Evolutionary conservation across 2,329 filamentous ascomycete species (phyloP), one percentile per base, ranked within the genome.

Genomic region (Aspergillus awamori): DNA sequence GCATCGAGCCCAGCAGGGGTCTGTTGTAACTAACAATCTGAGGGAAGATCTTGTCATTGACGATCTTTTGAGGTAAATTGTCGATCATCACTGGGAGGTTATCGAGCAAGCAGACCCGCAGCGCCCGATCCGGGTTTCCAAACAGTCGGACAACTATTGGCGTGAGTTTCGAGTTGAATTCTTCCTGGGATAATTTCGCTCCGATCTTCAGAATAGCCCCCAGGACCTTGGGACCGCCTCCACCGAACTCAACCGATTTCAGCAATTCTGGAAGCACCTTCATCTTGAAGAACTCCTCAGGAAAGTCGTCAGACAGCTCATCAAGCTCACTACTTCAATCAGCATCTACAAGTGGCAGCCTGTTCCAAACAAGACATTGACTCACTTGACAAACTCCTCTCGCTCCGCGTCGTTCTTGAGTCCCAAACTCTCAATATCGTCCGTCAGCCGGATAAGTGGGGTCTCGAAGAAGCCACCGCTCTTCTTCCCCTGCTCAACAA

Each of bases 171-270:
- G 86, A 75, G 49, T 96, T 91, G 74, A 96, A 99, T 74, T 99
- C 95, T 8, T 98, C 95, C 63, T 89, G 89, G 2, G 91, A 87
- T 43, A 99, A 81, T 72, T 97, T 98, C 6, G 88, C 82, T 4
- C 92, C 88, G 68, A 99, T 97, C 72, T 96, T 96, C 82, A 98
- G 87, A 43, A 97, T 91, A 1, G 96, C 88, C 1, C 84, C 81
- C 62, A 99, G 91, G 0, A 96, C 93, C 72, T 96, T 96, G 0
- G 94, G 91, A 0, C 95, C 95, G 28, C 95, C 95, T 10, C 94
- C 95, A 7, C 95, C 95, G 75, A 97, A 99, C 72, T 99, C 95
- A n/a, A 98, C 93, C 0, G 93, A 97, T 74, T 98, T 99, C n/a
- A 99, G 84, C 30, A 99, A 81, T 73, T 99, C 95, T 0, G 95